Evolutionary conservation across 768 basidiomycete species (phyloP), one percentile per base, ranked within the genome.

Genomic region (Cystobasidium onofrii): DNA sequence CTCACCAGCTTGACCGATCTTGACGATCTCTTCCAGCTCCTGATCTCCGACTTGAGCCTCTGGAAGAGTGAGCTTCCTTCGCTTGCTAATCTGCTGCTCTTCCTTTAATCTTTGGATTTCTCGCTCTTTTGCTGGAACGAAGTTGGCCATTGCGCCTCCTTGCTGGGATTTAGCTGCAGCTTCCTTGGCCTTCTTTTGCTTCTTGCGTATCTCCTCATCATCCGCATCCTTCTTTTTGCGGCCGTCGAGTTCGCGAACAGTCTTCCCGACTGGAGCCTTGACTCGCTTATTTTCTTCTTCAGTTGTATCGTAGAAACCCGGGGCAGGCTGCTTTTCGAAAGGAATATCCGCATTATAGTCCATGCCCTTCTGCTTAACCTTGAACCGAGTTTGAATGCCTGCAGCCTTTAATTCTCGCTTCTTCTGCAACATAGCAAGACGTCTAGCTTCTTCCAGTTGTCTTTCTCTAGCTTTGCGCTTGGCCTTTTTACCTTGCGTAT

Each of bases 301-400:
- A 0, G 89, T 86, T 1, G 91, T 93, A 80, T 99, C 96, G 81
- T 98, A 99, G 83, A 99, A 99, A 0, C 96, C 96, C 12, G 94
- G 83, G 0, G 92, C 93, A 0, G 96, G 85, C 79, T 91, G 91
- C 84, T 98, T 97, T 83, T 99, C 96, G 80, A 98, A 98, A 0
- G 96, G 96, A 77, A 97, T 96, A 80, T 99, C 96, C 64, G 92
- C 87, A 79, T 97, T 99, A 83, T 98, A 99, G 90, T 96, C 95
- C 96, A 98, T 98, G 70, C 94, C 94, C 81, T 90, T 95, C 83
- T 89, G 89, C 83, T 98, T 98, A 3, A 89, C 87, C 83, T 97
- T 96, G 79, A 50, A 74, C 12, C 85, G 88, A 55, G 78, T 90
- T 90, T 98, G 92, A 80, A 99, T 97, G 76, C 96, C 96, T 44